These are phyloP conservation scores for Aspergillus cristatus DNA, from an alignment of 495 filamentous ascomycete genomes.

Conservation along the genomic window DNA sequence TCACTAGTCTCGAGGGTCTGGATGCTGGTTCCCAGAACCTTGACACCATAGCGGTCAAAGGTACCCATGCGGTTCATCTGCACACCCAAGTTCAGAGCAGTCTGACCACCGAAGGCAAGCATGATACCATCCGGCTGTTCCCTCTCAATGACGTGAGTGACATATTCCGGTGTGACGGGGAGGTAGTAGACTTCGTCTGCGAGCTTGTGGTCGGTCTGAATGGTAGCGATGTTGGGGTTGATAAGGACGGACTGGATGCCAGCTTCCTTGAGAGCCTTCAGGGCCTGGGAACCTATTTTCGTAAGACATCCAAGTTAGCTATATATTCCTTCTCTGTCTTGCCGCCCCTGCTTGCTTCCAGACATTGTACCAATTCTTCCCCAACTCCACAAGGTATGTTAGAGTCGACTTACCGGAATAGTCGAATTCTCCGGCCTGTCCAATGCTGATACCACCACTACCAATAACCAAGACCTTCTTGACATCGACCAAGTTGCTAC, in stretches of 20 bases:
- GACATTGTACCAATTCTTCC: background rate
- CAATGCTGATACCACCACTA: slow-evolving; percentile 89
- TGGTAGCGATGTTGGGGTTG: slow-evolving; percentile 98
- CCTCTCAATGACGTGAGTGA: slow-evolving; percentile 88
- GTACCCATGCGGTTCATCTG: slow-evolving; percentile 95
- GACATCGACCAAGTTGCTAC: slow-evolving; percentile 70
- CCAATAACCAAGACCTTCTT: slow-evolving; percentile 94
- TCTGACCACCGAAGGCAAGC: slow-evolving; percentile 94
- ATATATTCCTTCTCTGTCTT: background rate
- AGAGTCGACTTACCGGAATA: slow-evolving; percentile 77
- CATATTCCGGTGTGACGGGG: slow-evolving; percentile 93
- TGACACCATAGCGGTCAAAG: slow-evolving; percentile 89
- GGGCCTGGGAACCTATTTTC: slow-evolving; percentile 77
- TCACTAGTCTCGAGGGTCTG: slow-evolving; percentile 91
- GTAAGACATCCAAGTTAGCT: slow-evolving; percentile 6
- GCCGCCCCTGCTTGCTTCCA: background rate
- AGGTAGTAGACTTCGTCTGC: slow-evolving; percentile 98
- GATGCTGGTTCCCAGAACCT: slow-evolving; percentile 89
- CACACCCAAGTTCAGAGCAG: slow-evolving; percentile 89
- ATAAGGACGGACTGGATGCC: slow-evolving; percentile 90
- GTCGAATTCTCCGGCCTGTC: slow-evolving; percentile 95
- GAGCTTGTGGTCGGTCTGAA: slow-evolving; percentile 95
- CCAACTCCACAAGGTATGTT: background rate
- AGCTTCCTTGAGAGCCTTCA: slow-evolving; percentile 95
- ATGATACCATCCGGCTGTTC: slow-evolving; percentile 94